phyloP scores from a whole-genome alignment of 1,284 basidiomycete genomes.

The Phlebopus sp. region DNA sequence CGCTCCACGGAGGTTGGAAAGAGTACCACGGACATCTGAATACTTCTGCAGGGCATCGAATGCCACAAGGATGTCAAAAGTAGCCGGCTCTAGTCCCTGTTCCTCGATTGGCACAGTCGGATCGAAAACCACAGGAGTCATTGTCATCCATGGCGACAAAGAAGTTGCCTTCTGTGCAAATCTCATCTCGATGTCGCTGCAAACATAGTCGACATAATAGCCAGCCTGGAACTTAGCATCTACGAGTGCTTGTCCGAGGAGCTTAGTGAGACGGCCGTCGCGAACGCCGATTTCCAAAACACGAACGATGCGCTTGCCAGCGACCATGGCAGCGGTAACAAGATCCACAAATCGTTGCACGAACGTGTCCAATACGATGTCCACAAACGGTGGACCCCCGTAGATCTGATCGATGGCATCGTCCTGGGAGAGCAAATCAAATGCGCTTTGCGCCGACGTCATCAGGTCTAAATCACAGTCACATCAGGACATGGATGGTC shows the following conservation, averaged over 20 bases:
- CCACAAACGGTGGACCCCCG: slow-evolving; percentile 15
- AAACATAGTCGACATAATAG: slow-evolving; percentile 22
- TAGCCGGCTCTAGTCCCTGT: slow-evolving; percentile 14
- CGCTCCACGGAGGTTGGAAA: slow-evolving; percentile 12
- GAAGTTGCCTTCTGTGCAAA: slow-evolving; percentile 20
- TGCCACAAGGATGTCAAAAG: slow-evolving; percentile 16
- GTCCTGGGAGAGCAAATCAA: slow-evolving; percentile 19
- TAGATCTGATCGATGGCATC: slow-evolving; percentile 23
- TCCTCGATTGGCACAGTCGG: slow-evolving; percentile 14
- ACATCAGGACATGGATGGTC: slow-evolving; percentile 4
- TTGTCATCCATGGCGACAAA: slow-evolving; percentile 17
- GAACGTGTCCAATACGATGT: slow-evolving; percentile 15
- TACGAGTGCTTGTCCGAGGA: slow-evolving; percentile 20
- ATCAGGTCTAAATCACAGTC: neutral
- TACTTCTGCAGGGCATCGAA: slow-evolving; percentile 21
- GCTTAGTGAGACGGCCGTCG: slow-evolving; percentile 18
- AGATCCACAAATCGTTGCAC: slow-evolving; percentile 14
- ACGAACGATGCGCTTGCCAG: slow-evolving; percentile 22
- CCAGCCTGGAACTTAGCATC: slow-evolving; percentile 10
- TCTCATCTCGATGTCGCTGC: slow-evolving; percentile 17
- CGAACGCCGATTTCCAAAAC: slow-evolving; percentile 25
- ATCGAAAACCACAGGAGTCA: slow-evolving; percentile 19
- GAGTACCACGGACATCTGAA: slow-evolving; percentile 8
- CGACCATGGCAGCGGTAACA: slow-evolving; percentile 6
- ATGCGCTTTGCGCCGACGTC: slow-evolving; percentile 13